Evolutionary conservation across 805 yeast genomes (phyloP), one percentile per base, ranked within the genome.

Genomic region (Wickerhamiella galacta): DNA sequence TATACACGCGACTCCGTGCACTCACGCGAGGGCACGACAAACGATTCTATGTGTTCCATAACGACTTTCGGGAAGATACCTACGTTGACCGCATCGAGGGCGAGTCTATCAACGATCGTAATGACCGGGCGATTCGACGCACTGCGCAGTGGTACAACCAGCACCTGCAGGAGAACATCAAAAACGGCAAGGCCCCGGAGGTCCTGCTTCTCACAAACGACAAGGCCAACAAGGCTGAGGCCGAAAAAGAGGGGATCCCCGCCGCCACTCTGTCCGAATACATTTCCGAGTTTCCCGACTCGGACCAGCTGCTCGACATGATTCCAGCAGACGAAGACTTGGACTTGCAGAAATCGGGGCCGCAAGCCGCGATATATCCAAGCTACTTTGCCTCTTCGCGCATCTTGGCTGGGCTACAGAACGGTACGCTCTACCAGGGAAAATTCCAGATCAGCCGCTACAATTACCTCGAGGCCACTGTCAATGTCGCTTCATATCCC

Each of bases 391-490:
- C 85, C 4, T 70, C 73, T 28, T 70, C 96, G 0, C 67, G 93
- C 56, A 62, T 83, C 10, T 71, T 82, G 69, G 96, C 93, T 31
- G 98, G 98, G 28, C 54, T 87, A 39, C 78, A 76, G 49, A 78
- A 73, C 45, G 94, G 94, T 16, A 73, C 87, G 9, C 58, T 90
- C 29, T 78, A 76, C 51, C 95, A 82, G 56, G 98, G 98, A 20
- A 64, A 64, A 19, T 65, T 90, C 44, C 70, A 71, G 43, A 71
- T 85, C 12, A 80, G 87, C 4, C 73, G 83, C 14, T 90, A 82
- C 53, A 90, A 90, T 52, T 75, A 78, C 47, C 62, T 85, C 37
- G 94, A 90, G 57, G 98, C 93, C 32, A 66, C 78, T 1, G 75
- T 90, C 2, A 66, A 70, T 32, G 68, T 78, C 4, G 60, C 75